These are phyloP conservation scores for Saccharomycopsis sp. DNA, from an alignment of 805 yeast species.

Conservation along the genomic window DNA sequence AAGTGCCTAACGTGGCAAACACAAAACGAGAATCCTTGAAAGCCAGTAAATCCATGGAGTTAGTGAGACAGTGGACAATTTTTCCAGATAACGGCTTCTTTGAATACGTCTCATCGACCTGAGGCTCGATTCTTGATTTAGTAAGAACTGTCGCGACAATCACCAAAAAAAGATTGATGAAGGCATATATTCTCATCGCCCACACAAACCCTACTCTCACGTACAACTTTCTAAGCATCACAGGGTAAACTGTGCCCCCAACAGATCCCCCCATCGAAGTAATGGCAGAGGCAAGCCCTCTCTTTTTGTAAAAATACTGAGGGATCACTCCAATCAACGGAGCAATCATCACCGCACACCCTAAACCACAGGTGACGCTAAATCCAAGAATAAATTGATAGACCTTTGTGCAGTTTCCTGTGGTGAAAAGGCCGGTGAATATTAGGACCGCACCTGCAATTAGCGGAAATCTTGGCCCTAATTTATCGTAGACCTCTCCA, in stretches of 20 bases:
- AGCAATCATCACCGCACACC: constrained; percentile 48
- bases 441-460: constrained; percentile 35
- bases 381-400: constrained; percentile 59
- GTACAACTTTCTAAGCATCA: constrained; percentile 42
- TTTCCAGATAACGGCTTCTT: constrained; percentile 5
- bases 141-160: constrained; percentile 30
- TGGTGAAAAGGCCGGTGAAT: constrained; percentile 44
- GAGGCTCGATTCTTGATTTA: constrained; percentile 33
- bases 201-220: constrained; percentile 43
- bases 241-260: constrained; percentile 50
- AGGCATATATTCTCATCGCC: constrained; percentile 49
- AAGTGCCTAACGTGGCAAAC: constrained; percentile 36
- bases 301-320: constrained; percentile 53
- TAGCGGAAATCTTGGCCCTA: constrained; percentile 42
- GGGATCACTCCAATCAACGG: constrained; percentile 55
- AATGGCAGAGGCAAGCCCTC: constrained; percentile 49
- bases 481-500: constrained; percentile 52
- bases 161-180: constrained; percentile 35
- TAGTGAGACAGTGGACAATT: constrained; percentile 31
- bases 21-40: constrained; percentile 39
- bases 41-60: constrained; percentile 35
- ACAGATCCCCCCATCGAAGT: constrained; percentile 47
- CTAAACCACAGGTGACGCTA: constrained; percentile 48
- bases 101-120: neutral
- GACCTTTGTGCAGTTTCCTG: constrained; percentile 42